Evolutionary conservation across 306 rosid species (phyloP).

Genomic region (Corylus avellana): DNA sequence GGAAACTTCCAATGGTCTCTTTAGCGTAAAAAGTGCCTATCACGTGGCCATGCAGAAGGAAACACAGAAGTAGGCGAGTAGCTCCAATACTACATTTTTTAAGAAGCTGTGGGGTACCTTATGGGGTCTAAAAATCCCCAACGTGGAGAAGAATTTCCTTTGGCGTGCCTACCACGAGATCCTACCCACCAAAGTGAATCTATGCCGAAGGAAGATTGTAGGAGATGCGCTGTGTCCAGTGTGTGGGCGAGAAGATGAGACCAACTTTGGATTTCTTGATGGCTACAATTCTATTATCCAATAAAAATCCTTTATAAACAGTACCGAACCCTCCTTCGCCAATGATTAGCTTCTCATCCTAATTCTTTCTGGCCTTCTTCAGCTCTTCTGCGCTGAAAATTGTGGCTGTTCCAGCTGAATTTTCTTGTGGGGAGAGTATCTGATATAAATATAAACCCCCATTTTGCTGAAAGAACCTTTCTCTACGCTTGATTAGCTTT

Average conservation of each 20-base stretch:
- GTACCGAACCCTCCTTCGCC: conserved; percentile 27
- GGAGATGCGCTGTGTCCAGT: no score
- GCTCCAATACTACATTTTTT: no score
- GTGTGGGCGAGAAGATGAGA: no score
- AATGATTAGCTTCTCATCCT: conserved; percentile 7
- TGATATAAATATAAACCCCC: conserved; percentile 1
- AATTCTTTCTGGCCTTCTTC: conserved; percentile 19
- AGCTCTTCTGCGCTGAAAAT: conserved; percentile 15
- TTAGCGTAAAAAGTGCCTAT: no score
- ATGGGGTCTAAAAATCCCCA: no score
- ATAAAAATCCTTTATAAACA: background rate
- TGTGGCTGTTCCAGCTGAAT: background rate
- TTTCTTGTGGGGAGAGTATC: background rate
- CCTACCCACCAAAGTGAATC: no score
- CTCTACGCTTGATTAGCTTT: background rate
- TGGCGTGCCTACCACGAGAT: no score
- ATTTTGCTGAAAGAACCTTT: background rate
- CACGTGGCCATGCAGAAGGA: no score
- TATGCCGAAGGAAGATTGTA: no score
- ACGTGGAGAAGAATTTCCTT: no score
- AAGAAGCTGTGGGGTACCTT: no score
- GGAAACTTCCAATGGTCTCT: no score
- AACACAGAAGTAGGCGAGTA: fast-evolving
- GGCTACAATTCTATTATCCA: background rate
- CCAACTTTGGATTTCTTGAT: conserved; percentile 18